These are phyloP conservation scores for Aspergillus ochraceus DNA, from an alignment of 2,329 filamentous ascomycete genomes.

Conservation along the genomic window DNA sequence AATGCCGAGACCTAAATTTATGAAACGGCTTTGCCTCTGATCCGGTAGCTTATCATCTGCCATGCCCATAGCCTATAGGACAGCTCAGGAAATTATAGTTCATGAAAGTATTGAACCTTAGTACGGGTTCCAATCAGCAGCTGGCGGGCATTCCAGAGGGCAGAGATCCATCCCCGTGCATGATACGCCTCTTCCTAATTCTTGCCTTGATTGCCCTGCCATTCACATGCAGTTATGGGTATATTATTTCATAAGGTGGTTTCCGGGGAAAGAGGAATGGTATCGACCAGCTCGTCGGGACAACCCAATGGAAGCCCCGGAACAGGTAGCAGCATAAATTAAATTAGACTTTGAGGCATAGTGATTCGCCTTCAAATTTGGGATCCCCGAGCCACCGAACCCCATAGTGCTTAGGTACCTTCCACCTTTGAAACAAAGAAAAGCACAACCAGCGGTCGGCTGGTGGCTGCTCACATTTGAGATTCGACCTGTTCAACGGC, in stretches of 20 bases:
- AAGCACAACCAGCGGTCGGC: not conserved
- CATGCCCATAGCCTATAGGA: conserved; percentile 7
- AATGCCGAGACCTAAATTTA: not conserved
- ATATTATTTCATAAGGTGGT: not conserved
- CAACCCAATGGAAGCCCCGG: not conserved
- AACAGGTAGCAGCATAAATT: not conserved
- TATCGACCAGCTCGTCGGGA: conserved; percentile 2
- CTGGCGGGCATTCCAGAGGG: not conserved
- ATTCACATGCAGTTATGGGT: too few species aligned
- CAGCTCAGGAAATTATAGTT: not conserved
- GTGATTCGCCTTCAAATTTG: conserved; percentile 1
- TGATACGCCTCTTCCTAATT: not conserved
- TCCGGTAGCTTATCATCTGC: conserved; percentile 10
- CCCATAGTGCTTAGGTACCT: not conserved
- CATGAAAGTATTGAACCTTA: conserved; percentile 1
- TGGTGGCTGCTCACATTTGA: conserved; percentile 11
- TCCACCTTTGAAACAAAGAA: not conserved
- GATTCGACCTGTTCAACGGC: conserved; percentile 23
- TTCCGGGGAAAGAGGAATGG: not conserved
- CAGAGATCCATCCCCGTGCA: not conserved
- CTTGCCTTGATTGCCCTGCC: not conserved
- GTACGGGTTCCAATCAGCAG: not conserved
- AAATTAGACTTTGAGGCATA: not conserved
- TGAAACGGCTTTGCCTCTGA: not conserved
- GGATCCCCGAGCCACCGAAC: conserved; percentile 3